Evolutionary conservation across 352 stramenopile species (phyloP).

Genomic region (Pythium monospermum): DNA sequence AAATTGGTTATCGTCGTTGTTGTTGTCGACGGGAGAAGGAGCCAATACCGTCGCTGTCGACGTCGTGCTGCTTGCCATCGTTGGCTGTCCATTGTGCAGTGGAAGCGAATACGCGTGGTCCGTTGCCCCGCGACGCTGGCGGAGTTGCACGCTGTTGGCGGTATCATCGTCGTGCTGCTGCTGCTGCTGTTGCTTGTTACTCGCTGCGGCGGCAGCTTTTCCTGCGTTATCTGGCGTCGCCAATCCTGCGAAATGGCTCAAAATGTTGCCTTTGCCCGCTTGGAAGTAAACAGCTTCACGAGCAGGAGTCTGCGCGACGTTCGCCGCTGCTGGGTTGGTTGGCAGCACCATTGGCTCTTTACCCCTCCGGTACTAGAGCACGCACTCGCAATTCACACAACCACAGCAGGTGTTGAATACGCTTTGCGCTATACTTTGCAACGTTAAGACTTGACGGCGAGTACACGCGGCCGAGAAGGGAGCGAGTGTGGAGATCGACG

Average conservation of each 20-base stretch:
- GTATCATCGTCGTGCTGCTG: not conserved
- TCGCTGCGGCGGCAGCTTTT: too few relatives aligned
- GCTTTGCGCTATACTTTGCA: too few relatives aligned
- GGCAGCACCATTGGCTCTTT: conserved; percentile 23
- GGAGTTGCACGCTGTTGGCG: conserved; percentile 1
- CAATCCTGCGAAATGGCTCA: conserved; percentile 59
- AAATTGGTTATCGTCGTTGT: not conserved
- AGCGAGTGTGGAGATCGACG: too few relatives aligned
- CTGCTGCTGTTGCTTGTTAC: not conserved
- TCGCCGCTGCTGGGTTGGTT: conserved; percentile 3
- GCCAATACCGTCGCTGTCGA: conserved; percentile 17
- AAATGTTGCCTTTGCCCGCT: conserved; percentile 46
- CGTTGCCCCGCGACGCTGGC: conserved; percentile 3
- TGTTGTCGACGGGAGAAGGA: conserved; percentile 14
- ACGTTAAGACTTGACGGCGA: too few relatives aligned
- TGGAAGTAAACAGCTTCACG: conserved; percentile 30
- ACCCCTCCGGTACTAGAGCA: too few relatives aligned
- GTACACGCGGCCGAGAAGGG: too few relatives aligned
- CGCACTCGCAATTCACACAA: too few relatives aligned
- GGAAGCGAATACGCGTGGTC: not conserved
- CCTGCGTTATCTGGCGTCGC: conserved; percentile 29
- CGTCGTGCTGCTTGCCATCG: conserved; percentile 11
- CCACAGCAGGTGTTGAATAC: too few relatives aligned
- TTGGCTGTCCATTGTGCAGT: not conserved
- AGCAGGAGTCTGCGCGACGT: conserved; percentile 16